Evolutionary conservation across 2,329 filamentous ascomycete species (phyloP).

Genomic region (Cercospora sp.): DNA sequence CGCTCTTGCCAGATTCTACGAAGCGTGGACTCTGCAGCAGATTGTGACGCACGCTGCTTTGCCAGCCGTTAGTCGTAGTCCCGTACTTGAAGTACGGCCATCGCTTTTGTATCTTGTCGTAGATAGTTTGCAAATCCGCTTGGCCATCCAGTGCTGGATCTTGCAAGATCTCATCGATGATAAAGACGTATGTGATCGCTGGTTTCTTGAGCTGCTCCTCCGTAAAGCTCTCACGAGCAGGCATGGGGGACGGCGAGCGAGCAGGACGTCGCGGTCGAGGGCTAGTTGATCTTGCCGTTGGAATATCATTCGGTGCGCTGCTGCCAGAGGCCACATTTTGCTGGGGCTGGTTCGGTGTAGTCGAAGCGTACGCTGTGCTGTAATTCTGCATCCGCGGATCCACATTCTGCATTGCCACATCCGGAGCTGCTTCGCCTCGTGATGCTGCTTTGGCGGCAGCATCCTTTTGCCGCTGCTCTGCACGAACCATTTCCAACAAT

Average conservation of each 20-base stretch:
- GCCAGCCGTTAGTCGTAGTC: conserved; percentile 63
- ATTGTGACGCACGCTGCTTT: conserved; percentile 67
- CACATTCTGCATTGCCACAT: conserved; percentile 21
- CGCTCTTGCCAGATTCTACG: conserved; percentile 60
- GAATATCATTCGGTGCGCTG: conserved; percentile 16
- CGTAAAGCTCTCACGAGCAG: conserved; percentile 65
- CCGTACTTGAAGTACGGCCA: conserved; percentile 65
- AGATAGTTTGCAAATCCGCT: conserved; percentile 67
- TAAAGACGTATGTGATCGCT: conserved; percentile 62
- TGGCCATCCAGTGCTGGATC: conserved; percentile 52
- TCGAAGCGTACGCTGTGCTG: conserved; percentile 9
- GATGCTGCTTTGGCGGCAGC: conserved; percentile 32
- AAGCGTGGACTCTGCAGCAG: conserved; percentile 61
- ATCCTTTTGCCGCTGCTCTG: conserved; percentile 42
- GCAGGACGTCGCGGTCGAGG: conserved; percentile 18
- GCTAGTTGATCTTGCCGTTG: conserved; percentile 9
- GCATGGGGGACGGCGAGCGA: conserved; percentile 61
- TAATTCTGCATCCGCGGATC: conserved; percentile 14
- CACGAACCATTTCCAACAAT: conserved; percentile 39
- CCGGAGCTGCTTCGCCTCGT: conserved; percentile 31
- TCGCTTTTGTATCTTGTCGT: conserved; percentile 62
- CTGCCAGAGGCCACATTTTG: conserved; percentile 5
- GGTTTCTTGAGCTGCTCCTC: conserved; percentile 73
- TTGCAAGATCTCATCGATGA: conserved; percentile 64
- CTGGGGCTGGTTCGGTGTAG: conserved; percentile 9